phyloP scores from a whole-genome alignment of 2,329 filamentous ascomycete genomes.

The Pseudogymnoascus sp. region DNA sequence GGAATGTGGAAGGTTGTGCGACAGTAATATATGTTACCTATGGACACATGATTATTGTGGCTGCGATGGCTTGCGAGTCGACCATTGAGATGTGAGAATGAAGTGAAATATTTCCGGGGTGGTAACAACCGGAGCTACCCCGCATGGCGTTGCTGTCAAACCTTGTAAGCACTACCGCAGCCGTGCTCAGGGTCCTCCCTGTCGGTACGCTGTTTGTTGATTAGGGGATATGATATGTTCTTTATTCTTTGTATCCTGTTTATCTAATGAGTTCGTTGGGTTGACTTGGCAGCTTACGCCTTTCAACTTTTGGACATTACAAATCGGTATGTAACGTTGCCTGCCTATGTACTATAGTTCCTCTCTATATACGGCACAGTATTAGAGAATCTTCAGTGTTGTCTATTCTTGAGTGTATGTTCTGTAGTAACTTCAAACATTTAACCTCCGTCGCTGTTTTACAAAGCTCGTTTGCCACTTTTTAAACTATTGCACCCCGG shows the following conservation, averaged over 20 bases:
- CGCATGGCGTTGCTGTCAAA: constrained; percentile 2
- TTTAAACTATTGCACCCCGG: neutral
- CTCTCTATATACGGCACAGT: neutral
- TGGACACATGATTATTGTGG: constrained; percentile 3
- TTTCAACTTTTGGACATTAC: neutral
- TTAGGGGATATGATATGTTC: neutral
- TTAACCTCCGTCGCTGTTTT: neutral
- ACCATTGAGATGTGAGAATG: constrained; percentile 9
- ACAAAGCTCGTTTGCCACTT: neutral
- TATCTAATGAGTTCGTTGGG: neutral
- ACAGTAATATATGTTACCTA: neutral
- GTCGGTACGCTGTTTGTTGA: neutral
- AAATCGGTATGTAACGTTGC: neutral
- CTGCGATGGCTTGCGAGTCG: neutral
- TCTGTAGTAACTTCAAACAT: neutral
- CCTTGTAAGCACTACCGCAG: constrained; percentile 1
- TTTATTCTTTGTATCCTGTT: neutral
- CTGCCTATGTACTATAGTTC: neutral
- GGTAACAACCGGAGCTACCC: neutral
- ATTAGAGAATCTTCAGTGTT: neutral
- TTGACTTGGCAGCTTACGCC: neutral
- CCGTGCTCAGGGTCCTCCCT: neutral
- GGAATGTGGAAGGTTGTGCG: neutral
- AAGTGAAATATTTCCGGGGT: neutral
- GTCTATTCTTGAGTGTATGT: neutral